These are phyloP conservation scores for Globisporangium rhizosaccharum DNA, from an alignment of 352 stramenopile genomes.

Conservation along the genomic window DNA sequence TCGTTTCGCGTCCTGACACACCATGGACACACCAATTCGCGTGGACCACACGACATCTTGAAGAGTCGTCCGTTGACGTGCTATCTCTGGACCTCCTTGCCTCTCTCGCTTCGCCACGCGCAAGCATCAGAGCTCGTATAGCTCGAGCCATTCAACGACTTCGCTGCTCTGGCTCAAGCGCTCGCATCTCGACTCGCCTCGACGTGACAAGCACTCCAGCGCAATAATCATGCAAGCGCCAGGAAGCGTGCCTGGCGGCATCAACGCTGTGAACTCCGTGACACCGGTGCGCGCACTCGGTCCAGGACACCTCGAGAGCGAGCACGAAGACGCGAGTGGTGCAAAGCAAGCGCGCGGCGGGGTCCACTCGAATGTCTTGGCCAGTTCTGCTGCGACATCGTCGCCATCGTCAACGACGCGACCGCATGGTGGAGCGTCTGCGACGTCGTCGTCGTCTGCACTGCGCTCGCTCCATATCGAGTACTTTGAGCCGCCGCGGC, in stretches of 20 bases:
- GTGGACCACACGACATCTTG: background rate
- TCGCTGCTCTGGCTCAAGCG: too few relatives aligned
- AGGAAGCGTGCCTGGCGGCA: background rate
- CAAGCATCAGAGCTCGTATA: too few relatives aligned
- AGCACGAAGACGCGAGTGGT: background rate
- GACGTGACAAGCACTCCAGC: too few relatives aligned
- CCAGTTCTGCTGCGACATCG: background rate
- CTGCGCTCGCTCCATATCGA: constrained; percentile 14
- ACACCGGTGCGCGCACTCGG: constrained; percentile 2
- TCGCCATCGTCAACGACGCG: background rate
- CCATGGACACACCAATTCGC: too few relatives aligned
- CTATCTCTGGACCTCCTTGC: background rate
- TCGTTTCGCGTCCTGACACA: background rate
- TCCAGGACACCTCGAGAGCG: constrained; percentile 3
- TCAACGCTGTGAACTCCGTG: constrained; percentile 3
- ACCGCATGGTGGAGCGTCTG: background rate
- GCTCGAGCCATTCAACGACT: too few relatives aligned
- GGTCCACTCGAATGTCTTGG: background rate
- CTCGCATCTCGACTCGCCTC: too few relatives aligned
- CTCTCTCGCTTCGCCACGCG: too few relatives aligned
- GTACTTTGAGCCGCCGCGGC: constrained; percentile 15
- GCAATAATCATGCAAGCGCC: constrained; percentile 1
- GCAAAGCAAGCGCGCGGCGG: background rate
- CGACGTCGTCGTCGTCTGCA: constrained; percentile 7
- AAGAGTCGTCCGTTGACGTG: background rate